phyloP scores from a whole-genome alignment of 2,329 filamentous ascomycete genomes.

The Arthrobotrys musiformis region DNA sequence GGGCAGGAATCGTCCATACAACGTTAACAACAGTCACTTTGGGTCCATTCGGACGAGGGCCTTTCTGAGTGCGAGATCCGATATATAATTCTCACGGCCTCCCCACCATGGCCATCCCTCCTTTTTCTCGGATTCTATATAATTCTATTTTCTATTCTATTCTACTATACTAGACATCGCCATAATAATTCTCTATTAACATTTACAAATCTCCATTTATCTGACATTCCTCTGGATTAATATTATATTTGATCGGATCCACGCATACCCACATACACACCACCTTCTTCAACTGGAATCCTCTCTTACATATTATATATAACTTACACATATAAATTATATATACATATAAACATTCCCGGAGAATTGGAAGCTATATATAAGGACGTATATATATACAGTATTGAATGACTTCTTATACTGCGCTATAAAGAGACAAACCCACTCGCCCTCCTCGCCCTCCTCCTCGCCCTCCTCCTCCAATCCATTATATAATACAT shows the following conservation, averaged over 20 bases:
- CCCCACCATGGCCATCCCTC: slow-evolving; percentile 52
- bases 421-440: slow-evolving; percentile 11
- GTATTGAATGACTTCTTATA: slow-evolving; percentile 29
- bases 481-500: slow-evolving; percentile 10
- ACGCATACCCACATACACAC: no score
- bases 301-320: slow-evolving; percentile 4
- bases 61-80: slow-evolving; percentile 44
- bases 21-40: slow-evolving; percentile 52
- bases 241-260: slow-evolving; percentile 13
- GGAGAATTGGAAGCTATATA: slow-evolving; percentile 38
- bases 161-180: no score
- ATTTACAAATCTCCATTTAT: no score
- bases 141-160: no score
- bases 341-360: no score
- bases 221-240: slow-evolving; percentile 45
- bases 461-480: background rate
- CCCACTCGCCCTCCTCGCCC: background rate
- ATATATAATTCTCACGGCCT: slow-evolving; percentile 53
- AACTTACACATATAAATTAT: no score
- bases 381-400: background rate
- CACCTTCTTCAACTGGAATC: slow-evolving; percentile 19
- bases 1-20: slow-evolving; percentile 44
- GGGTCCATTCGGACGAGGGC: slow-evolving; percentile 32
- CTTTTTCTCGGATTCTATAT: slow-evolving; percentile 37
- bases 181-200: no score